Base-by-base conservation (phyloP, 306 rosid genomes). In the Parietaria judaica region DNA sequence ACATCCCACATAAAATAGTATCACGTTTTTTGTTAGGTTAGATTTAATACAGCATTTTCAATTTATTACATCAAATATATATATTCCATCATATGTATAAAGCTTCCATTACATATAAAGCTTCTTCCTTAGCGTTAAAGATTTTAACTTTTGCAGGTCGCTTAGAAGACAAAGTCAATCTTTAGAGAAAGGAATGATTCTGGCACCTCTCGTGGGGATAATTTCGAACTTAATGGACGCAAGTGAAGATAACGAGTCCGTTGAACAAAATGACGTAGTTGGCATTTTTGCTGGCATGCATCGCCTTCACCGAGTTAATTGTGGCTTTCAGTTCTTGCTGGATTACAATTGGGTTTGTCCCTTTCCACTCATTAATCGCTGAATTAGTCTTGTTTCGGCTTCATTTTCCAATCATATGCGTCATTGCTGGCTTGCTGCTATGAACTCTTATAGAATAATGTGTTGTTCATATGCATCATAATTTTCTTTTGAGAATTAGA, bases 131-230 rank as follows among this genome's bases (percentile, higher is more conserved):
- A 45, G 54, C 65, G 49, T 56, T 14, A 7, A 41, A n/a, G 49
- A 4, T 8, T 55, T 8, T 60, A 34, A 60, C n/a, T 14, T 51
- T 66, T 46, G 56, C 87, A 88, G 99, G 85, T 79, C 90, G 7
- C 79, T 84, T 58, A 88, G 95, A 71, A 75, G 99, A 60, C 83
- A 82, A 61, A 79, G 83, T 60, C 96, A 86, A 66, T 74, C 90
- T 64, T 63, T 83, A 50, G 99, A 86, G 74, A 92, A 90, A 58
- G 89, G 95, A 83, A 88, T 92, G 99, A 79, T 92, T 64, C 69
- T 92, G 83, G 97, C 94, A 61, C 99, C 99, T 68, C 83, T 92
- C 23, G 81, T 84, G 0, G 96, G 99, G 38, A 92, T 88, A 64
- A 85, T 92, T 65, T 81, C 83, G 74, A 92, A 92, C 74, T 70